phyloP scores from a whole-genome alignment of 306 rosid genomes.

The Vigna unguiculata region DNA sequence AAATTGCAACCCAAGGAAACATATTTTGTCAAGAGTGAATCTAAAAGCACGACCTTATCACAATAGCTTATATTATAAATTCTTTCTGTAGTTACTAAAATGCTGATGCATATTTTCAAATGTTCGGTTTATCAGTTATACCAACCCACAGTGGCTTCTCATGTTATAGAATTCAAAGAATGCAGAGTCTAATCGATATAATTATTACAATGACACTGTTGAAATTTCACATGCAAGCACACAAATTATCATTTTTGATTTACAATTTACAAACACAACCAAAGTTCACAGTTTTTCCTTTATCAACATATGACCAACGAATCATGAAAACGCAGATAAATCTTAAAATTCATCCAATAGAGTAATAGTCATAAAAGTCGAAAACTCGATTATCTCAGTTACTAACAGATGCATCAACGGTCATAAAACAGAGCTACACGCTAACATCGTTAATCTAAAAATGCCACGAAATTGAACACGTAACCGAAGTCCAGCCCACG shows the following conservation, averaged over 20 bases:
- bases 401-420: background rate
- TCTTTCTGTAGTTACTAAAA: constrained; percentile 19
- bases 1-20: constrained; percentile 20
- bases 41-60: constrained; percentile 23
- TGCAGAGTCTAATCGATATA: background rate
- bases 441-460: constrained; percentile 16
- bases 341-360: constrained; percentile 6
- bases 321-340: background rate
- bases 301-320: background rate
- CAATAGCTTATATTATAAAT: background rate
- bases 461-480: constrained; percentile 9
- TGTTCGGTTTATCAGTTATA: constrained; percentile 1
- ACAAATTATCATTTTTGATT: background rate
- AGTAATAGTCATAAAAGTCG: background rate
- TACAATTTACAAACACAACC: background rate
- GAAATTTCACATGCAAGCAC: background rate
- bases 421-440: constrained; percentile 13
- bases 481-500: constrained; percentile 1
- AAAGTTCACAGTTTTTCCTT: background rate
- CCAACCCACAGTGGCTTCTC: constrained; percentile 3
- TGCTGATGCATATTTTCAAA: constrained; percentile 19
- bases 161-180: background rate
- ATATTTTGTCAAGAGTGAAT: constrained; percentile 12
- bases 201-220: background rate
- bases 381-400: background rate